Evolutionary conservation across 1,139 yeast genomes (phyloP), one percentile per base, ranked within the genome.

Genomic region (Lodderomyces oxycetoniae): DNA sequence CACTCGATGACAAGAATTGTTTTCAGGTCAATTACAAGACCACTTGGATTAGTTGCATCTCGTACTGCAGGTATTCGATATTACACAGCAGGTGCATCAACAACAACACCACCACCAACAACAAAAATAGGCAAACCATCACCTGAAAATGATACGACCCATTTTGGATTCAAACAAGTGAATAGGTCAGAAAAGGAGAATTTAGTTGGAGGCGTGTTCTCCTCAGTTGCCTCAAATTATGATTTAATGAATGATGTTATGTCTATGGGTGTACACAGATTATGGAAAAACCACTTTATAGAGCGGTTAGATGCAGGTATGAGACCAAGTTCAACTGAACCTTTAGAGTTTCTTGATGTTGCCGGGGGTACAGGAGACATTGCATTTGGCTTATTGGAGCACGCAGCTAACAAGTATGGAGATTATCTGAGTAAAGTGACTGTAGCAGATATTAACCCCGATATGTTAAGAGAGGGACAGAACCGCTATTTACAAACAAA

Each of bases 331-430:
- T 78, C 88, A 7, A 54, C 53, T 28, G 74, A 78, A 46, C 96
- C 96, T 2, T 67, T 91, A 52, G 77, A 80, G 43, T 89, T 91
- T 52, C 70, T 91, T 43, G 99, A 91, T 60, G 97, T 93, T 36
- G 99, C 98, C 25, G 99, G 98, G 39, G 99, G 99, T 21, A 88
- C 97, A 11, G 99, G 98, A 31, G 99, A 91, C 55, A 89, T 91
- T 60, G 98, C 98, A 1, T 88, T 88, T 62, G 93, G 98, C 5
- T 72, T 93, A 42, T 67, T 91, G 44, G 96, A 89, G 49, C 95
- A 91, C 55, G 97, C 97, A 8, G 80, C 84, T 44, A 62, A 70
- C 32, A 77, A 79, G 45, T 87, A 78, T 55, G 81, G 84, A 35
- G 99, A 91, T 61, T 70, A 63, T 32, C 67, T 70, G 43, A 78